Percentiles rank a stretch among this genome's conserved stretches.
These are phyloP conservation scores for Fusarium nelsonii DNA, from an alignment of 2,329 filamentous ascomycete species.

Conservation along the genomic window DNA sequence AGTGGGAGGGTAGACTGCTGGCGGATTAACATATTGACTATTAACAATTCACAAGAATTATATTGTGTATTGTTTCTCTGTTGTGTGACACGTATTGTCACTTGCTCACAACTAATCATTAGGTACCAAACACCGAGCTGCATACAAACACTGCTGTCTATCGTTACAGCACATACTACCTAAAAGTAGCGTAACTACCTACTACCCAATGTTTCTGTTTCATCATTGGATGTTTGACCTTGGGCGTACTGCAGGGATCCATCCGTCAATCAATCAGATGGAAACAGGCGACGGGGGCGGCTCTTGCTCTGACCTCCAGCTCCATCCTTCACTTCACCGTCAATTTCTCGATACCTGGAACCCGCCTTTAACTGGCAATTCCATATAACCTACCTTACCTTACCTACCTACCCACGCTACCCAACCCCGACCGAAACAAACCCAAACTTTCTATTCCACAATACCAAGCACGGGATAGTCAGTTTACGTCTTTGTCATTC, in stretches of 20 bases:
- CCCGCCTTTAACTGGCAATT: slow-evolving; percentile 14
- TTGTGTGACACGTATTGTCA: slow-evolving; percentile 1
- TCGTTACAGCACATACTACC: neutral
- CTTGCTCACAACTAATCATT: slow-evolving; percentile 16
- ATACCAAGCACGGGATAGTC: slow-evolving; percentile 11
- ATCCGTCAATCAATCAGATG: slow-evolving; percentile 25
- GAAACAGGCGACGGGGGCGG: slow-evolving; percentile 27
- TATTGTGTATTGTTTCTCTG: neutral
- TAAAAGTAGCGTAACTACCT: neutral
- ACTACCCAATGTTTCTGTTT: slow-evolving; percentile 23
- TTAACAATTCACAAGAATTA: neutral
- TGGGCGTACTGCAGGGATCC: slow-evolving; percentile 29
- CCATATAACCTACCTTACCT: slow-evolving; percentile 17
- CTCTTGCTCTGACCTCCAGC: slow-evolving; percentile 23
- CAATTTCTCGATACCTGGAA: slow-evolving; percentile 30
- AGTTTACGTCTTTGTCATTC: slow-evolving; percentile 30
- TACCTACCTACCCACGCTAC: neutral
- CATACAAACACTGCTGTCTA: neutral
- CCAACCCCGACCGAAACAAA: slow-evolving; percentile 10
- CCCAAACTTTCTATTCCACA: slow-evolving; percentile 26
- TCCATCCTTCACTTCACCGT: slow-evolving; percentile 39
- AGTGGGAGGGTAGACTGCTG: neutral
- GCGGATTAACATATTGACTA: neutral
- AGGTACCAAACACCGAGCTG: neutral
- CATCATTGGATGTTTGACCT: slow-evolving; percentile 31